Conservation (phyloP, 129 eudicot species). For the Chrysanthemum seticuspe region DNA sequence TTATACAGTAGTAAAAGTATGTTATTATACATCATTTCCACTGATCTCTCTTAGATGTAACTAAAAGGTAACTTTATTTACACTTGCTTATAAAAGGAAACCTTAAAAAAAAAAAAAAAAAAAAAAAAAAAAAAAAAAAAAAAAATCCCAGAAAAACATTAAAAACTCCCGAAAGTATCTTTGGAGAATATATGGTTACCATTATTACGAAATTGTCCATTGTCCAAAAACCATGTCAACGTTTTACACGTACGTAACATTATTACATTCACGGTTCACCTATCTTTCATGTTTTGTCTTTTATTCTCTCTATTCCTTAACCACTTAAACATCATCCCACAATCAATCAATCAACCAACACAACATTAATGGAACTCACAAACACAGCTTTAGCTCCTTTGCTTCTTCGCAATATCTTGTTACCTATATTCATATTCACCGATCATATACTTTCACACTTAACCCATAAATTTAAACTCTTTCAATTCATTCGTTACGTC, state of each 20-base stretch:
- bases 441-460: slow-evolving; percentile 44
- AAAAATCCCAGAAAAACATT: no score
- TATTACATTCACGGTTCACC: neutral
- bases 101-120: no score
- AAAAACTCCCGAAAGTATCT: neutral
- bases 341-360: neutral
- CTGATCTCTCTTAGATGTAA: no score
- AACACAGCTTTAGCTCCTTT: slow-evolving; percentile 46
- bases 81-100: no score
- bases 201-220: neutral
- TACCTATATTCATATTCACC: slow-evolving; percentile 42
- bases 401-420: slow-evolving; percentile 43
- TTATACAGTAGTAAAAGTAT: no score
- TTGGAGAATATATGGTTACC: neutral
- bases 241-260: neutral
- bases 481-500: slow-evolving; percentile 41
- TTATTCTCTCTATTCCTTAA: slow-evolving; percentile 1
- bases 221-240: neutral
- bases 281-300: neutral
- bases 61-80: no score
- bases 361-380: slow-evolving; percentile 15
- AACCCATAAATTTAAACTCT: slow-evolving; percentile 35
- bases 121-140: no score
- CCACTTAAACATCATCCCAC: slow-evolving; percentile 17
- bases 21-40: no score